Evolutionary conservation across 345 rosid species (phyloP), one percentile per base, ranked within the genome.

Genomic region (Corchorus capsularis): DNA sequence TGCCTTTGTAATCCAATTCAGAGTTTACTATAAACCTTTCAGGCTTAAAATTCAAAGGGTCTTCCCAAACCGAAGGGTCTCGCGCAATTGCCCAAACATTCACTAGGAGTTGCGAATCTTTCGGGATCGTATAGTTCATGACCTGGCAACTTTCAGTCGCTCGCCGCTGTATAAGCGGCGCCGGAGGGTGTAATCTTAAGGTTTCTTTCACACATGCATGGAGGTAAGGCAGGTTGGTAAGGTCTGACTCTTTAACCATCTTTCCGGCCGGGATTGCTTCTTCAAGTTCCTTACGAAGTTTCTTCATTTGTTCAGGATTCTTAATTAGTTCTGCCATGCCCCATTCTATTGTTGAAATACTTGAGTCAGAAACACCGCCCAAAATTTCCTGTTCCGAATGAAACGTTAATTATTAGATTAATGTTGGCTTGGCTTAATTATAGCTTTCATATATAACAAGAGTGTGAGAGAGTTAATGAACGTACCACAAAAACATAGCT

Each of bases 151-250:
- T 39, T 49, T 77, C 71, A 12, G 52, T 17, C 1, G 79, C 81
- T 45, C 79, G 50, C 53, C 64, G 79, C 8, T 82, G 85, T 1
- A 82, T 56, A 12, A 82, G 22, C 5, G 82, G 80, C 2, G 79
- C 79, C 15, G 82, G 71, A n/a, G 79, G 85, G 79, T 82, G 85
- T 4, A 81, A 35, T 52, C 81, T 81, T 17, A 81, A 22, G 47
- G 79, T 71, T 46, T 81, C 81, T 55, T 75, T 75, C 16, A 82
- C 50, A 27, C 77, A 75, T 17, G 75, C 77, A 5, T 79, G 61
- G 2, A 79, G 63, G 47, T 78, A 78, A 0, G 79, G 55, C 12
- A 82, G 75, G 12, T 76, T 45, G 1, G 64, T 12, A 3, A 82
- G 62, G 27, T 73, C 43, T 2, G 82, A 45, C 39, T 79, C 85